Conservation (phyloP, 2,329 filamentous ascomycete species). For the Rhinocladiella mackenziei region DNA sequence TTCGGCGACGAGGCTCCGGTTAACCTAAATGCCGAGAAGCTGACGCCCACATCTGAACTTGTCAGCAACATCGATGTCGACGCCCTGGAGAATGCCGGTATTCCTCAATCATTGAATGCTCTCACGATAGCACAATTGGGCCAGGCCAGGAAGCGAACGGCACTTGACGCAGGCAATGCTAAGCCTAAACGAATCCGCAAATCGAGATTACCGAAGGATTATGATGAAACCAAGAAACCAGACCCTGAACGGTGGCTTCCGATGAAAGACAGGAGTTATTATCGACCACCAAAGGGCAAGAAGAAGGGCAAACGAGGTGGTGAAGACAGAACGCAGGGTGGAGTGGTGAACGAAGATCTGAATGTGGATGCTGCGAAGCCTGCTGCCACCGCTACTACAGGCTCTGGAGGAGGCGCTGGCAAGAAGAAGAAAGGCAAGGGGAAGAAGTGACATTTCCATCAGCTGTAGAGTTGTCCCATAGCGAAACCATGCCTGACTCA, state of each 20-base stretch:
- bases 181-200: constrained; percentile 44
- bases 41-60: constrained; percentile 41
- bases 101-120: constrained; percentile 36
- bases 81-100: constrained; percentile 44
- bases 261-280: constrained; percentile 80
- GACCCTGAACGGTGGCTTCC: constrained; percentile 94
- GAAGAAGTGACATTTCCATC: constrained; percentile 44
- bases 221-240: constrained; percentile 64
- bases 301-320: constrained; percentile 81
- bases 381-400: constrained; percentile 31
- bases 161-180: constrained; percentile 34
- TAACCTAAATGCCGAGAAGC: constrained; percentile 36
- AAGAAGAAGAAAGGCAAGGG: constrained; percentile 51
- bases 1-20: constrained; percentile 48
- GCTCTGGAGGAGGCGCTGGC: constrained; percentile 37
- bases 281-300: constrained; percentile 76
- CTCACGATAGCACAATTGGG: constrained; percentile 28
- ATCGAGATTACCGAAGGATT: constrained; percentile 47
- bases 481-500: too few species aligned
- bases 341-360: constrained; percentile 69
- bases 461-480: too few species aligned
- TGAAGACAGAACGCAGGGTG: constrained; percentile 77
- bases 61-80: constrained; percentile 42
- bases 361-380: constrained; percentile 45
- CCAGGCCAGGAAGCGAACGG: constrained; percentile 40